Conservation (phyloP, 768 basidiomycete species). For the Amyloporia xantha region DNA sequence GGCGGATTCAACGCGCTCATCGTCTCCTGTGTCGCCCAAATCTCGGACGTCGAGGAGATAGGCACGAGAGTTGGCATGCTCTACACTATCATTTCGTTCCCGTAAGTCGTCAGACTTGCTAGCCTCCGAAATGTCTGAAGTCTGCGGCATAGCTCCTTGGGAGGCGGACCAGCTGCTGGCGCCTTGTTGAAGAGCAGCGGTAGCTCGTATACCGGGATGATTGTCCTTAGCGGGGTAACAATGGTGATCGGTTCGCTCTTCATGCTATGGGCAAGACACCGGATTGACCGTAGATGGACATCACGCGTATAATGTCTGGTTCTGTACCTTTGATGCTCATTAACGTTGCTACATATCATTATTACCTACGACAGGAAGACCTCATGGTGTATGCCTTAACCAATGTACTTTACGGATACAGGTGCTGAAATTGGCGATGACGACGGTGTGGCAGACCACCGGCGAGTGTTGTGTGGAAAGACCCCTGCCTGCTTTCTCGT, state of each 20-base stretch:
- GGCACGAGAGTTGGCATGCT: constrained; percentile 59
- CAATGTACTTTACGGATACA: no score
- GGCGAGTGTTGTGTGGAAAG: no score
- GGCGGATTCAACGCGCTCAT: constrained; percentile 65
- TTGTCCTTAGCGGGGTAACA: constrained; percentile 52
- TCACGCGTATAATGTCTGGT: neutral
- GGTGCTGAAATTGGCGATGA: no score
- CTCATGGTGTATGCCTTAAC: no score
- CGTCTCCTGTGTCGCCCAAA: constrained; percentile 61
- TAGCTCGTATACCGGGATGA: constrained; percentile 45
- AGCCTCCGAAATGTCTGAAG: neutral
- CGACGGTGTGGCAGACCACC: no score
- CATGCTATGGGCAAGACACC: constrained; percentile 36
- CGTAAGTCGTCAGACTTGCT: constrained; percentile 45
- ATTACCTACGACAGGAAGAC: no score
- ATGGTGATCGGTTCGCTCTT: constrained; percentile 54
- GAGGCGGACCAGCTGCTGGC: constrained; percentile 61
- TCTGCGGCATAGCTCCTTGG: constrained; percentile 39
- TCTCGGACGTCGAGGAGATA: constrained; percentile 51
- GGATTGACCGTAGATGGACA: constrained; percentile 4
- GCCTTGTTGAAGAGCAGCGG: constrained; percentile 40
- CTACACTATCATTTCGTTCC: constrained; percentile 59
- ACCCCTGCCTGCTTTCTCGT: no score
- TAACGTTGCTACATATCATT: no score
- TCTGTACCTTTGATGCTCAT: neutral